These are phyloP conservation scores for Camellia lanceoleosa DNA, from an alignment of 148 eudicot genomes.

Conservation along the genomic window DNA sequence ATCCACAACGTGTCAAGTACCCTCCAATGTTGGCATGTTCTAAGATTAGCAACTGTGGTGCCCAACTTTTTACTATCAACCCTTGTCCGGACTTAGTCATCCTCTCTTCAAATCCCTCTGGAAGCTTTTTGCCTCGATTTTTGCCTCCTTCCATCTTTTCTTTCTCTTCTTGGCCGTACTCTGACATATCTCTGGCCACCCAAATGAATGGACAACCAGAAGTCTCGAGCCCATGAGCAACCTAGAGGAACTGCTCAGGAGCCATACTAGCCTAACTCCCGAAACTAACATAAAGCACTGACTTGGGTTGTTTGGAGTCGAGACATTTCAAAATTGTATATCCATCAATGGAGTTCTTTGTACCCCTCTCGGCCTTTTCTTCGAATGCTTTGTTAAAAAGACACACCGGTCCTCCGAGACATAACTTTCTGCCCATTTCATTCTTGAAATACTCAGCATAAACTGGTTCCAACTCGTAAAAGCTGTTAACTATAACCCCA, in stretches of 20 bases:
- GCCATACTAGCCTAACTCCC: neutral
- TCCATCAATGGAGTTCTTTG: too few species aligned
- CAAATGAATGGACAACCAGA: too few species aligned
- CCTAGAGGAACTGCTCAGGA: neutral
- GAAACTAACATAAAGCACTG: too few species aligned
- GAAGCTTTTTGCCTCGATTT: neutral
- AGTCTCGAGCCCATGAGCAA: neutral
- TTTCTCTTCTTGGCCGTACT: neutral
- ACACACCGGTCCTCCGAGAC: too few species aligned
- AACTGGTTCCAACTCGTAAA: too few species aligned
- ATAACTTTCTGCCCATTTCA: too few species aligned
- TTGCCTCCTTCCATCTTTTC: neutral
- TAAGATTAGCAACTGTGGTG: slow-evolving; percentile 40
- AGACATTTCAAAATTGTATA: too few species aligned
- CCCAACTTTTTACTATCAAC: slow-evolving; percentile 41
- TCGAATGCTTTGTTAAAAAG: too few species aligned
- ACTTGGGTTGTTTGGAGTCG: too few species aligned
- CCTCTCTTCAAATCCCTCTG: slow-evolving; percentile 12
- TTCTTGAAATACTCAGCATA: too few species aligned
- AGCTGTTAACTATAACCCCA: too few species aligned
- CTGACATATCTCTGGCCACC: neutral
- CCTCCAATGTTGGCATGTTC: slow-evolving; percentile 24
- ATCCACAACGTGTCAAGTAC: slow-evolving; percentile 4
- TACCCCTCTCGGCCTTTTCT: too few species aligned
- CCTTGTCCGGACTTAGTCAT: slow-evolving; percentile 26